Evolutionary conservation across 108 stramenopile species (phyloP).

Genomic region (Nannochloropsis oceanica): DNA sequence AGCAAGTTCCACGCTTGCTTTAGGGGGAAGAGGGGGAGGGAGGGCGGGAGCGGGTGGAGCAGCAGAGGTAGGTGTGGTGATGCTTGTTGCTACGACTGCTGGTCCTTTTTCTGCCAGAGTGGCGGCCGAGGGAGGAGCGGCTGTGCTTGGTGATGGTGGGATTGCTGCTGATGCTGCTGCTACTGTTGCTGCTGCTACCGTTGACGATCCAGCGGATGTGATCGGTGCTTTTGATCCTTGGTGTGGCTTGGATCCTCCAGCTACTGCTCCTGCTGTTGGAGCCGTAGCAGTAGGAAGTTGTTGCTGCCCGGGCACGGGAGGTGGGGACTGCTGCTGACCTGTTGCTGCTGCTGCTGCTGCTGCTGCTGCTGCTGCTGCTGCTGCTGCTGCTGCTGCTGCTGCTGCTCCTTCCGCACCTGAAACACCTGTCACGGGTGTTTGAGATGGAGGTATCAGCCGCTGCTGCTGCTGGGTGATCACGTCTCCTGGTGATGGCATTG

Average conservation of each 20-base stretch:
- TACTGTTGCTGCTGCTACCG: too few relatives aligned
- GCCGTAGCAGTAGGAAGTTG: neutral
- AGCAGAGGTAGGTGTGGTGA: neutral
- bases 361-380: neutral
- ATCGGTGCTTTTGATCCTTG: neutral
- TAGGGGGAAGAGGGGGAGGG: neutral
- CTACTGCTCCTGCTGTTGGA: neutral
- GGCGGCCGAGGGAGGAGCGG: too few relatives aligned
- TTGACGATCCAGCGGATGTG: too few relatives aligned
- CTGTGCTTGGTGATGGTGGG: too few relatives aligned
- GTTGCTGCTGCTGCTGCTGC: neutral
- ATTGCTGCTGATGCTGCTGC: too few relatives aligned
- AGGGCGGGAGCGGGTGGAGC: neutral
- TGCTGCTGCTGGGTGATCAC: too few relatives aligned
- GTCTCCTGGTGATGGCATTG: too few relatives aligned
- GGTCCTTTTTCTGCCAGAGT: too few relatives aligned
- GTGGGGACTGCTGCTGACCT: neutral
- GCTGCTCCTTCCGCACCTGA: neutral
- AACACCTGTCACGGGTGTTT: too few relatives aligned
- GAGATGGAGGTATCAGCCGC: too few relatives aligned
- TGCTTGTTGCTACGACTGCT: neutral
- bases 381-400: neutral
- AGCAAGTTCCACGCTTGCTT: neutral
- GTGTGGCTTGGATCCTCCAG: neutral
- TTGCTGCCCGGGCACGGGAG: neutral